Percentiles rank a stretch among this genome's conserved stretches.
phyloP scores from a whole-genome alignment of 1,139 yeast species.

The Protomyces inouyei region DNA sequence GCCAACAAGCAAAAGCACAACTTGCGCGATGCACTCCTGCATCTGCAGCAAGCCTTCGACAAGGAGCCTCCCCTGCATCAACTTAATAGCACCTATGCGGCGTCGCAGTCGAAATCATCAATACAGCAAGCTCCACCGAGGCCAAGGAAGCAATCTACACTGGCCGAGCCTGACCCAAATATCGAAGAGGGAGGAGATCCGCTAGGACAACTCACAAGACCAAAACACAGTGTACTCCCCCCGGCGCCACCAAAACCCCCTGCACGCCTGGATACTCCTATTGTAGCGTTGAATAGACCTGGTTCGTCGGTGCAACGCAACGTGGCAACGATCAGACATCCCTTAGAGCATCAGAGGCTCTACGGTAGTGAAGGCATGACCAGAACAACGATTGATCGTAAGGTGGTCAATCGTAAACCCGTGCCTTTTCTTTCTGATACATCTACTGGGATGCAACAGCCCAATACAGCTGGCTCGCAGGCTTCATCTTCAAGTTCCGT shows the following conservation, averaged over 20 bases:
- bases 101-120: background rate
- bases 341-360: no score
- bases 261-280: background rate
- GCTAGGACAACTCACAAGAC: background rate
- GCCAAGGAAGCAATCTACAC: no score
- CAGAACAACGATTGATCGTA: background rate
- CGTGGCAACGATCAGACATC: no score
- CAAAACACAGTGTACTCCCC: background rate
- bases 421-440: background rate
- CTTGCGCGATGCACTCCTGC: constrained; percentile 22
- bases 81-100: constrained; percentile 36
- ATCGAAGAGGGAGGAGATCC: no score
- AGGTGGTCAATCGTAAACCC: background rate
- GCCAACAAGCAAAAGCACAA: constrained; percentile 32
- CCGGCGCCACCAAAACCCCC: background rate
- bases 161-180: no score
- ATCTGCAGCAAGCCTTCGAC: constrained; percentile 44
- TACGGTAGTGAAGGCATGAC: no score
- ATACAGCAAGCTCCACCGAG: no score
- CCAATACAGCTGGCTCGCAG: no score
- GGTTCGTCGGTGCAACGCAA: no score
- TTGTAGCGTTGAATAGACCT: no score
- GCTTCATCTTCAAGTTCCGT: no score
- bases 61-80: constrained; percentile 50
- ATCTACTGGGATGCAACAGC: no score